A percentile compares a stretch with the other conserved stretches of the same genome.
Evolutionary conservation across 176 grass and related monocot species (phyloP).

Genomic region (Typha latifolia): DNA sequence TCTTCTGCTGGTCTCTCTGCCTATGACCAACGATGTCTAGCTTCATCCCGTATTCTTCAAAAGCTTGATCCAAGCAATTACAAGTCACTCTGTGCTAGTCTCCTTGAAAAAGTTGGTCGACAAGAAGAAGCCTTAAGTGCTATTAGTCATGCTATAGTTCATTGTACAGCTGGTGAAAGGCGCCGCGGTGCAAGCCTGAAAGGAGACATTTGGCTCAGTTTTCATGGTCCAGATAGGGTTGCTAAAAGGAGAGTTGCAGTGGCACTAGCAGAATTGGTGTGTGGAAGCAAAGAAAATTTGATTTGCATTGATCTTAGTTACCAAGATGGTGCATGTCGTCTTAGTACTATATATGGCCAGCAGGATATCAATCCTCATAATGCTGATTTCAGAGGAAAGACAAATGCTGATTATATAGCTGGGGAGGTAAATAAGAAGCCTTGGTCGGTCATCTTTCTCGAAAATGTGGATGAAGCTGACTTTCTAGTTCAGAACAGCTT

Average conservation of each 20-base stretch:
- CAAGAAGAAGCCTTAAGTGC: constrained; percentile 74
- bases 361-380: background rate
- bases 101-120: constrained; percentile 64
- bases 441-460: constrained; percentile 54
- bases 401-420: constrained; percentile 51
- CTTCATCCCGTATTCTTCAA: constrained; percentile 25
- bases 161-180: constrained; percentile 24
- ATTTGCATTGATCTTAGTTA: constrained; percentile 59
- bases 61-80: constrained; percentile 52
- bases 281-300: constrained; percentile 49
- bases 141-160: constrained; percentile 44
- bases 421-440: constrained; percentile 62
- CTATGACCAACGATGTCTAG: constrained; percentile 39
- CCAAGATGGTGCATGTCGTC: constrained; percentile 16
- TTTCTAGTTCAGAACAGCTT: constrained; percentile 46
- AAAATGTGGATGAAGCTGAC: constrained; percentile 75
- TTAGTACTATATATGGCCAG: too few species aligned
- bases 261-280: constrained; percentile 66
- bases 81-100: constrained; percentile 45
- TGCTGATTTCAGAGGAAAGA: constrained; percentile 57
- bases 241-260: constrained; percentile 51
- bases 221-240: constrained; percentile 57
- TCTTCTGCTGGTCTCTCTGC: constrained; percentile 31
- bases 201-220: constrained; percentile 79
- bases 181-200: constrained; percentile 34